phyloP scores from a whole-genome alignment of 257 asterid genomes.

The Craterostigma plantagineum region DNA sequence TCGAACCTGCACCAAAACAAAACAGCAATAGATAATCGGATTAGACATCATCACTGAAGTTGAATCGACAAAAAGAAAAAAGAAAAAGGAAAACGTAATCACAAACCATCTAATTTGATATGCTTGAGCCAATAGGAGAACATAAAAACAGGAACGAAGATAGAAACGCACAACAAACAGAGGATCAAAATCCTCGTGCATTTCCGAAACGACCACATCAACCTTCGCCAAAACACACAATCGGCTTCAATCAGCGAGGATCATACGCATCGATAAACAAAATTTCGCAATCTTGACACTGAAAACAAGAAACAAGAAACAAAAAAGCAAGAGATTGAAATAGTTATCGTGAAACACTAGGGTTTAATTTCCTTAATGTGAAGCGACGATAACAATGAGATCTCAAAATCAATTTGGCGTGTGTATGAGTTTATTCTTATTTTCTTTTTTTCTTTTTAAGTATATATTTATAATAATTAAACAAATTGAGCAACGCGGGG shows the following conservation, averaged over 20 bases:
- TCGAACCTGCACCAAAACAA: conserved; percentile 30
- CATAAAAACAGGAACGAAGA: conserved; percentile 39
- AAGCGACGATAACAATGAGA: neutral
- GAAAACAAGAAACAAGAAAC: too few relatives aligned
- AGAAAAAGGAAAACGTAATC: neutral
- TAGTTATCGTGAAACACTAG: too few relatives aligned
- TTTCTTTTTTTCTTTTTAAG: too few relatives aligned
- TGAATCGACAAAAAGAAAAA: conserved; percentile 2
- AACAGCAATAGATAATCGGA: neutral
- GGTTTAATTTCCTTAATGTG: too few relatives aligned
- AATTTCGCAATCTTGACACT: neutral
- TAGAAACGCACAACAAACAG: conserved; percentile 52
- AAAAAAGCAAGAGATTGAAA: too few relatives aligned
- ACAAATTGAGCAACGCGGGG: too few relatives aligned
- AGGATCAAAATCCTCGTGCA: conserved; percentile 84
- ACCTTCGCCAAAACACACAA: conserved; percentile 5
- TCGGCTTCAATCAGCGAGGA: conserved; percentile 10
- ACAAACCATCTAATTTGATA: conserved; percentile 37
- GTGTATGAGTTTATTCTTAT: too few relatives aligned
- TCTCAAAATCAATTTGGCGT: too few relatives aligned
- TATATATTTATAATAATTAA: too few relatives aligned
- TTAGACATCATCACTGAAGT: neutral
- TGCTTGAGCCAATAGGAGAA: conserved; percentile 48
- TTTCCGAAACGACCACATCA: conserved; percentile 54
- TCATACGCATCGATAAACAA: conserved; percentile 19